Percentiles rank a stretch among this genome's conserved stretches.
Conservation (phyloP, 805 yeast species). For the Blastobotrys muscicola region DNA sequence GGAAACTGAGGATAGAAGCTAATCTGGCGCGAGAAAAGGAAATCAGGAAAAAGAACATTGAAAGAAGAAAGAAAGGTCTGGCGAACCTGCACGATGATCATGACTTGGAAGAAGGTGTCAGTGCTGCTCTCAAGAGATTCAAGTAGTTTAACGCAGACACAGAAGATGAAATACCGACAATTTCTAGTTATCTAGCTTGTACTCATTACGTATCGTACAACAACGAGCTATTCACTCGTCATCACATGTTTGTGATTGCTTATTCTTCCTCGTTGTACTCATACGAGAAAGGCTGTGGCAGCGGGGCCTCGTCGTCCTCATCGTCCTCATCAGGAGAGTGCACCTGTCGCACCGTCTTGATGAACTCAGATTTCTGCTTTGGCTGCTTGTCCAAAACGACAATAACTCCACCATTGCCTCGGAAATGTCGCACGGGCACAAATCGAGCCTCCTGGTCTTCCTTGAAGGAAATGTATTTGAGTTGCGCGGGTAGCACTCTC, state of each 20-base stretch:
- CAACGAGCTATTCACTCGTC: not conserved
- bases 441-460: slow-evolving; percentile 55
- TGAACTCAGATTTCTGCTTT: slow-evolving; percentile 43
- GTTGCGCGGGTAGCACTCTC: slow-evolving; percentile 83
- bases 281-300: slow-evolving; percentile 34
- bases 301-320: slow-evolving; percentile 44
- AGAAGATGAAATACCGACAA: not conserved
- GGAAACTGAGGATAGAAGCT: slow-evolving; percentile 66
- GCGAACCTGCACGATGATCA: slow-evolving; percentile 25
- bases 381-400: slow-evolving; percentile 24
- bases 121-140: slow-evolving; percentile 17
- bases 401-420: slow-evolving; percentile 35
- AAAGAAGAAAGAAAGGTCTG: slow-evolving; percentile 35
- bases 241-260: slow-evolving; percentile 4
- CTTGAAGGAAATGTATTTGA: slow-evolving; percentile 68
- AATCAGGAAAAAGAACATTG: slow-evolving; percentile 42
- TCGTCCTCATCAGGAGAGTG: slow-evolving; percentile 69
- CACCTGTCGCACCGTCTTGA: slow-evolving; percentile 82
- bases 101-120: slow-evolving; percentile 35
- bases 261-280: slow-evolving; percentile 10
- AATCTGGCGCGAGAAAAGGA: slow-evolving; percentile 68
- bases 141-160: slow-evolving; percentile 1
- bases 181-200: not conserved
- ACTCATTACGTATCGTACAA: not conserved
- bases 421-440: slow-evolving; percentile 72